Conservation (phyloP, 805 yeast genomes). For the Danielia reshetovae region DNA sequence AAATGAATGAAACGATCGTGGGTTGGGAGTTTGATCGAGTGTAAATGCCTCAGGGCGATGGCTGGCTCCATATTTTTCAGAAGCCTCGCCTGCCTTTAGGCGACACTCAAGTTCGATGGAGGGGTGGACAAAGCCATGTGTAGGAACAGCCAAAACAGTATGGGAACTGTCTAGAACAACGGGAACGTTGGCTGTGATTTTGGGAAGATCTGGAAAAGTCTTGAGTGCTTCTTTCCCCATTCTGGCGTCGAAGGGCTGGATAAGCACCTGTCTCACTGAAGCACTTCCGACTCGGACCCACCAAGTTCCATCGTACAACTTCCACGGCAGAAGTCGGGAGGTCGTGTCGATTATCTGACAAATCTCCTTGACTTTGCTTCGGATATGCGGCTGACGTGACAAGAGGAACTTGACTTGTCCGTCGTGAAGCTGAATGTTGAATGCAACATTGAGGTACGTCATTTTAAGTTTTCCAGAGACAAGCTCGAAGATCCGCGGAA, state of each 20-base stretch:
- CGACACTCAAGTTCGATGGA: not conserved
- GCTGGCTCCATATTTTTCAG: too few relatives aligned
- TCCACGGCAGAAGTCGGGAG: constrained; percentile 5
- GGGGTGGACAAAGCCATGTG: not conserved
- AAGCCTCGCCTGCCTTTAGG: too few relatives aligned
- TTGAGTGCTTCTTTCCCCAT: too few relatives aligned
- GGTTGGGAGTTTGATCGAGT: too few relatives aligned
- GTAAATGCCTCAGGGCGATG: too few relatives aligned
- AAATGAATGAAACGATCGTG: too few relatives aligned
- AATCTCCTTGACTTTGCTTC: not conserved
- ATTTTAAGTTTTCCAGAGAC: not conserved
- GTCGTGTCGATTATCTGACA: not conserved
- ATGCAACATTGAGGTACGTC: constrained; percentile 11
- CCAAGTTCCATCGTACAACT: constrained; percentile 12
- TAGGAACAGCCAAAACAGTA: constrained; percentile 1
- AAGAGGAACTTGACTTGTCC: constrained; percentile 2
- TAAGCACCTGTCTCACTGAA: not conserved
- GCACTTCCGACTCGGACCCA: constrained; percentile 8
- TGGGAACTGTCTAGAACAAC: not conserved
- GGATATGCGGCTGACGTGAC: constrained; percentile 6
- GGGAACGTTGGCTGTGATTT: constrained; percentile 2
- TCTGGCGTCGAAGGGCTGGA: too few relatives aligned
- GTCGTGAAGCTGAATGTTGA: constrained; percentile 1
- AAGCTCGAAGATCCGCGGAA: constrained; percentile 21
- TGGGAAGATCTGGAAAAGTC: not conserved